Evolutionary conservation across 306 rosid genomes (phyloP), one percentile per base, ranked within the genome.

Genomic region (Urtica urens): DNA sequence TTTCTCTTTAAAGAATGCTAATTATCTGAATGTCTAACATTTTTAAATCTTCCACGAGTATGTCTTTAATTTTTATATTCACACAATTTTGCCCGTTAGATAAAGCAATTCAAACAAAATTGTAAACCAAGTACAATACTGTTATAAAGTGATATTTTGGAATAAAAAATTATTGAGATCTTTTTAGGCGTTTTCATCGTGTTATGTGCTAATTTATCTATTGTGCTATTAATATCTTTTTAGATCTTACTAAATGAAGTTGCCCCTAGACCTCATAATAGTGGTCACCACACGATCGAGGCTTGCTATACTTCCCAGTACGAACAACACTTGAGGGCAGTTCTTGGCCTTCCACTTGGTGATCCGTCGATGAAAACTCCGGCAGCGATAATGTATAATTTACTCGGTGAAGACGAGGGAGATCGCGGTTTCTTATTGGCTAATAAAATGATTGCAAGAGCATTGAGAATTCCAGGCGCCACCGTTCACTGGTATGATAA

Each of bases 321-420:
- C 58, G 94, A 85, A 72, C 95, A 90, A 50, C 95, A 85, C 71
- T 79, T 90, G 69, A 83, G 87, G 33, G 94, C 95, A 70, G 87
- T 81, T 65, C 78, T 79, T 66, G 99, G 99, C 57, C 92, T 90
- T 62, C 95, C 99, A 43, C 99, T 81, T 64, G 95, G 99, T n/a
- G 85, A 81, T 68, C 75, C 95, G 55, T 85, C 94, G 43, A 66
- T 90, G 99, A 85, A 77, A 65, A 54, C 81, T 46, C 72, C 80
- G 8, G 99, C 99, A 23, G 94, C 95, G 38, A 44, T 84, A 54
- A 84, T 84, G 97, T 84, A 77, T 55, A 90, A 90, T 65, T 58
- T 90, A 66, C 72, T 90, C 46, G 99, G 87, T 24, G 94, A 85
- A 90, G 87, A 77, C 53, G 94, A 79, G 86, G 95, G 93, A 65